Percentiles rank a stretch among this genome's conserved stretches.
phyloP scores from a whole-genome alignment of 352 stramenopile species.

The Globisporangium mamillatum region DNA sequence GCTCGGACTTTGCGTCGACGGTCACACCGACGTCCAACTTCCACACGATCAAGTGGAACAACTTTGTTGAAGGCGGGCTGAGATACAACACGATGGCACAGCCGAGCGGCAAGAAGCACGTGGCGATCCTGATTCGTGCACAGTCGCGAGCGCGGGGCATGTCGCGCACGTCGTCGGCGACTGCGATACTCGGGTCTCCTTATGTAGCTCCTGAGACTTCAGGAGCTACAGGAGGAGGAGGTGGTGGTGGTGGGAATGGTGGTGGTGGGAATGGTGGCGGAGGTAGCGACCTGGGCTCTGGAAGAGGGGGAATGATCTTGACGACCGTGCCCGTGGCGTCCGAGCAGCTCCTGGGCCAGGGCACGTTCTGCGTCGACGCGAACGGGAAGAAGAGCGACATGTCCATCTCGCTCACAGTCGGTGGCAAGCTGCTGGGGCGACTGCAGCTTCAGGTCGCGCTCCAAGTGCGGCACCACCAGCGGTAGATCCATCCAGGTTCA shows the following conservation, averaged over 20 bases:
- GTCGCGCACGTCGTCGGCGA: constrained; percentile 21
- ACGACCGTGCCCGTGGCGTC: constrained; percentile 14
- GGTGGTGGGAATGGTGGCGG: background rate
- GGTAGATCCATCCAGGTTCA: background rate
- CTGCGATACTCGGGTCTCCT: constrained; percentile 13
- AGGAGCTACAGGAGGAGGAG: background rate
- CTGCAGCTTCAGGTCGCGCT: constrained; percentile 61
- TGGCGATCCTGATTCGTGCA: constrained; percentile 49
- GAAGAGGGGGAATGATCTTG: background rate
- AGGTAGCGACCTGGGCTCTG: constrained; percentile 8
- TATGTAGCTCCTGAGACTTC: constrained; percentile 6
- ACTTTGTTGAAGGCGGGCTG: constrained; percentile 65
- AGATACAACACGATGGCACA: constrained; percentile 58
- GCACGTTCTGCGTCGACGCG: constrained; percentile 61
- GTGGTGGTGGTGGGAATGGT: background rate
- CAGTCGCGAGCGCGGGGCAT: constrained; percentile 28
- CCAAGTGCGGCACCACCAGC: constrained; percentile 25
- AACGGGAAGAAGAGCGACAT: constrained; percentile 47
- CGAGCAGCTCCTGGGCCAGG: constrained; percentile 58
- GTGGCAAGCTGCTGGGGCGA: constrained; percentile 53
- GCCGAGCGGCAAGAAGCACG: constrained; percentile 54
- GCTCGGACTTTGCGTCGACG: constrained; percentile 37
- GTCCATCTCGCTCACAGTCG: constrained; percentile 57
- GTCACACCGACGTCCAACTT: constrained; percentile 71
- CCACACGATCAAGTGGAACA: constrained; percentile 64